These are phyloP conservation scores for Acorus calamus DNA, from an alignment of 106 monocot genomes.

Conservation along the genomic window DNA sequence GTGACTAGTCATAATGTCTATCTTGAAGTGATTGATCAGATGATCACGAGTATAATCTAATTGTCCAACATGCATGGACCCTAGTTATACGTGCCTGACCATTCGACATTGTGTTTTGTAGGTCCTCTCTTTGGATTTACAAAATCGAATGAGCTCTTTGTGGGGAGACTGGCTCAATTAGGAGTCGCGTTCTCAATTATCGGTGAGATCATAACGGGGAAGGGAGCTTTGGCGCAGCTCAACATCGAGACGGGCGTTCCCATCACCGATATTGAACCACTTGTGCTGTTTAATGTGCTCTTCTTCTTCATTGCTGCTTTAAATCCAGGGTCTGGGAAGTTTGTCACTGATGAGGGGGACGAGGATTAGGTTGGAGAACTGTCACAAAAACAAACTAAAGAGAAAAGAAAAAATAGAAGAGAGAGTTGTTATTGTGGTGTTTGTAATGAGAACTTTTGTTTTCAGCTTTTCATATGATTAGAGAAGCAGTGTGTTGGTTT, in stretches of 20 bases:
- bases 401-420: not conserved
- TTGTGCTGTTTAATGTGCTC: constrained; percentile 69
- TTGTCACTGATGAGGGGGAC: constrained; percentile 60
- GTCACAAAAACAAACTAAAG: not conserved
- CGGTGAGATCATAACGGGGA: constrained; percentile 91
- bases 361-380: constrained; percentile 8
- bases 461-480: too few species aligned
- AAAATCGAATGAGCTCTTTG: constrained; percentile 95
- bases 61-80: too few species aligned
- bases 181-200: constrained; percentile 92
- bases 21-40: too few species aligned
- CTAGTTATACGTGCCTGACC: too few species aligned
- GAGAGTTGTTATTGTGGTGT: not conserved
- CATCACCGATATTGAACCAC: constrained; percentile 73
- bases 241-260: constrained; percentile 98
- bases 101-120: constrained; percentile 10
- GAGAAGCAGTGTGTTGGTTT: too few species aligned
- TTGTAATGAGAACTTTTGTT: too few species aligned
- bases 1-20: too few species aligned
- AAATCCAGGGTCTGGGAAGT: constrained; percentile 81
- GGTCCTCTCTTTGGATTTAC: constrained; percentile 93
- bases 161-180: constrained; percentile 81
- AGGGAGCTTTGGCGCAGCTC: constrained; percentile 84
- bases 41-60: too few species aligned
- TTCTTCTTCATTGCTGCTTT: constrained; percentile 96